Conservation (phyloP, 1,139 yeast genomes). For the Sugiyamaella neomexicana region DNA sequence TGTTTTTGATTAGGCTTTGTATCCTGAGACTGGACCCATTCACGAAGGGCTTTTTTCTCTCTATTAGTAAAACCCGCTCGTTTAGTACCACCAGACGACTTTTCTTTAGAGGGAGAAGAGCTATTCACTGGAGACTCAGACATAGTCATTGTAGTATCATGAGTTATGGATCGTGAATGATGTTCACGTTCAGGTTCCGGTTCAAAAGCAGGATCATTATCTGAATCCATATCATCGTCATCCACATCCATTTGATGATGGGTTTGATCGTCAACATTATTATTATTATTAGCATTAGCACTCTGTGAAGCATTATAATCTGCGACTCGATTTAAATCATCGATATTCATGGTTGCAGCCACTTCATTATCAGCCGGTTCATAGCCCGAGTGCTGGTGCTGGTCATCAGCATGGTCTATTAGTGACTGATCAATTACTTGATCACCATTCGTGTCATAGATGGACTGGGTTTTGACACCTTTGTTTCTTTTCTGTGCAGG, state of each 20-base stretch:
- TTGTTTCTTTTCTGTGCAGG: background rate
- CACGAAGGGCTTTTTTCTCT: constrained; percentile 20
- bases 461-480: background rate
- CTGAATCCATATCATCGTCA: constrained; percentile 4
- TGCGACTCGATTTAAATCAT: background rate
- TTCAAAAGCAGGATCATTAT: background rate
- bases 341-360: background rate
- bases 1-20: constrained; percentile 19
- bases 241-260: constrained; percentile 1
- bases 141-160: too few relatives aligned
- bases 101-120: background rate
- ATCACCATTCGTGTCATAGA: background rate
- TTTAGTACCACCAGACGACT: background rate
- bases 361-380: background rate
- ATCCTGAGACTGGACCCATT: constrained; percentile 20
- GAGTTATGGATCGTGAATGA: background rate
- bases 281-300: background rate
- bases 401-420: background rate
- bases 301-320: background rate
- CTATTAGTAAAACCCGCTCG: constrained; percentile 21
- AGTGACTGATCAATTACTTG: background rate
- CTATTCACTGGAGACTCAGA: background rate
- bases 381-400: background rate
- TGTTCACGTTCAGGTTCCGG: background rate
- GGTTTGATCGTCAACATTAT: background rate